Conservation (phyloP, 1,284 basidiomycete species). For the Cutaneotrichosporon arboriforme region DNA sequence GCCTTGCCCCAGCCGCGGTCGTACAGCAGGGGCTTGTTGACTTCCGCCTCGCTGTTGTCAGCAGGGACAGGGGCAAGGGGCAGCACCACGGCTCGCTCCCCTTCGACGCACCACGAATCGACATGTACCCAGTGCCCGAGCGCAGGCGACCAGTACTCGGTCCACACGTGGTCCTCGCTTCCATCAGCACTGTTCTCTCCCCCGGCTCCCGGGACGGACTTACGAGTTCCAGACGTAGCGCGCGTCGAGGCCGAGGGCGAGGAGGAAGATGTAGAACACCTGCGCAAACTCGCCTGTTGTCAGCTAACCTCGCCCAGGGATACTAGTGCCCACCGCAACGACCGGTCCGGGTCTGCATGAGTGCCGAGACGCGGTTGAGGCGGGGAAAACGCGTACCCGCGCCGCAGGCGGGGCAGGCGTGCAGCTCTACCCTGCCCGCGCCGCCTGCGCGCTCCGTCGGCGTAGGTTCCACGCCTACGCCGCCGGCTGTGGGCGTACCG, state of each 20-base stretch:
- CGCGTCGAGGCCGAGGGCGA: constrained; percentile 45
- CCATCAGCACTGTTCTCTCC: constrained; percentile 3
- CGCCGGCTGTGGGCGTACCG: constrained; percentile 28
- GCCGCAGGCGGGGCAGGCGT: constrained; percentile 33
- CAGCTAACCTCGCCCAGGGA: not conserved
- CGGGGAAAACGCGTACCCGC: constrained; percentile 44
- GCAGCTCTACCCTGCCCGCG: constrained; percentile 46
- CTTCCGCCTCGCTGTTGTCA: constrained; percentile 44
- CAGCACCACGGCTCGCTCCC: too few relatives aligned
- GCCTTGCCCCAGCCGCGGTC: constrained; percentile 52
- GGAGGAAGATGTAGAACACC: constrained; percentile 50
- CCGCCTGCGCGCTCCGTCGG: constrained; percentile 40
- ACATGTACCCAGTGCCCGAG: constrained; percentile 50
- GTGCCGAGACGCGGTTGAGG: constrained; percentile 39
- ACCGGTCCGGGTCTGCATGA: constrained; percentile 46
- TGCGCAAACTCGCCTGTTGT: constrained; percentile 48
- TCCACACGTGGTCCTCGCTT: constrained; percentile 54
- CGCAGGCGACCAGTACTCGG: constrained; percentile 44
- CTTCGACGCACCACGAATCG: constrained; percentile 41
- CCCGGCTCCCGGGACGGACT: too few relatives aligned
- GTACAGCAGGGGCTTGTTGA: constrained; percentile 49
- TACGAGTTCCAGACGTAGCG: constrained; percentile 48
- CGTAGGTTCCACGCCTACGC: constrained; percentile 20
- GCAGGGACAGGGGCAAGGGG: too few relatives aligned
- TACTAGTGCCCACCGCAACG: constrained; percentile 46